Conservation (phyloP, 208 protist species). For the Porcisia deanei region DNA sequence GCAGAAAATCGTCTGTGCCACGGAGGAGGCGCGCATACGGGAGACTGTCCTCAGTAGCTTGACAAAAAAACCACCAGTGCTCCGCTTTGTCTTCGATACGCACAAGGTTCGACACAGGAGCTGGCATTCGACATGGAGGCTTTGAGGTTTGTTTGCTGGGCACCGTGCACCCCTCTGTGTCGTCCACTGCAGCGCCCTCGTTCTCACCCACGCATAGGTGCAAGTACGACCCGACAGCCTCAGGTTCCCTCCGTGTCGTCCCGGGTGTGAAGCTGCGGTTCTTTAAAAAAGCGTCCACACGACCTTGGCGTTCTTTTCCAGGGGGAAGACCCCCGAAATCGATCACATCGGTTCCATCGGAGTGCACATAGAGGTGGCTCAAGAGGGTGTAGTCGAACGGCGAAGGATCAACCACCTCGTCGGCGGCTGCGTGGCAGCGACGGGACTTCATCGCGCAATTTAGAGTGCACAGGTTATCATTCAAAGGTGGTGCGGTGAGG, state of each 20-base stretch:
- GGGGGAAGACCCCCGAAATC: constrained; percentile 65
- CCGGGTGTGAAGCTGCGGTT: constrained; percentile 40
- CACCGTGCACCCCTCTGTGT: background rate
- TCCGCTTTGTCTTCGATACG: constrained; percentile 55
- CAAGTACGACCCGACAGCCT: constrained; percentile 40
- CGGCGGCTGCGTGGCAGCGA: constrained; percentile 34
- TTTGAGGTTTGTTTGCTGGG: background rate
- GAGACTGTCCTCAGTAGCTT: constrained; percentile 30
- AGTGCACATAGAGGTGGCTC: constrained; percentile 71
- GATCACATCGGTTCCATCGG: constrained; percentile 73
- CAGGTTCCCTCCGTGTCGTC: background rate
- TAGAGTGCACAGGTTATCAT: background rate
- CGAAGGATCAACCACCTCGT: constrained; percentile 40
- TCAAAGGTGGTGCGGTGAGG: background rate
- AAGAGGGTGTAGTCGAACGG: constrained; percentile 78
- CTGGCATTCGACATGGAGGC: background rate
- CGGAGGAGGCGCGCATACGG: constrained; percentile 70
- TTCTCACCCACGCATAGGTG: constrained; percentile 41
- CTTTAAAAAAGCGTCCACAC: constrained; percentile 42
- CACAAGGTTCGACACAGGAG: constrained; percentile 40
- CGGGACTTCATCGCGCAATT: constrained; percentile 58
- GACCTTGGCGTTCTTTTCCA: constrained; percentile 26
- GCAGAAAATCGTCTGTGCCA: constrained; percentile 41
- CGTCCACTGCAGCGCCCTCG: constrained; percentile 6
- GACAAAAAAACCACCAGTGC: constrained; percentile 82